Conservation (phyloP, 1,139 yeast genomes). For the Suhomyces yuchorum region DNA sequence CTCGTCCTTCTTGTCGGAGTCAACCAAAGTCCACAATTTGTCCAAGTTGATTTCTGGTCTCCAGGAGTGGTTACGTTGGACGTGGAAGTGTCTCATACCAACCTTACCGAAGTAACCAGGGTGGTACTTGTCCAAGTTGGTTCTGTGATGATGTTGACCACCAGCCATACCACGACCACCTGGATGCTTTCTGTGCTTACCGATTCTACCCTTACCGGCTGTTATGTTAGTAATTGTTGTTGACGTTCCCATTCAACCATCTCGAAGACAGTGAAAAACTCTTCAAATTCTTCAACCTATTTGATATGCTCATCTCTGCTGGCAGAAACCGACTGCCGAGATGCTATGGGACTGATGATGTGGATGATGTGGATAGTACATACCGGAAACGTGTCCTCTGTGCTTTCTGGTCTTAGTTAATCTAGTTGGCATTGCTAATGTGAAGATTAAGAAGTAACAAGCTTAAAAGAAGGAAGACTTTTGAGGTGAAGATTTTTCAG, state of each 20-base stretch:
- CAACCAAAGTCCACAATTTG: constrained; percentile 97
- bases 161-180: constrained; percentile 99
- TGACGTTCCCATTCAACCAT: not conserved
- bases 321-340: not conserved
- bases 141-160: constrained; percentile 99
- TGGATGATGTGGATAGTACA: constrained; percentile 36
- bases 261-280: not conserved
- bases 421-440: constrained; percentile 94
- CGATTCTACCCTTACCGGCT: constrained; percentile 99
- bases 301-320: constrained; percentile 8
- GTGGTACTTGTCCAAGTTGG: constrained; percentile 99
- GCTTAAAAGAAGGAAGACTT: constrained; percentile 17
- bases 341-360: not conserved
- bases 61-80: constrained; percentile 96
- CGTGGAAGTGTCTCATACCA: constrained; percentile 99
- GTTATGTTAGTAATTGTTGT: constrained; percentile 36
- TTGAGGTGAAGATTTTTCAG: constrained; percentile 22
- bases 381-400: constrained; percentile 99
- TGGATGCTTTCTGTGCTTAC: constrained; percentile 99
- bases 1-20: constrained; percentile 93
- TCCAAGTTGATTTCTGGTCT: constrained; percentile 97
- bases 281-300: not conserved
- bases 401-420: constrained; percentile 99
- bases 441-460: constrained; percentile 22
- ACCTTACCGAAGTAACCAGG: constrained; percentile 99